A percentile compares a stretch with the other conserved stretches of the same genome.
Evolutionary conservation across 176 grass and related monocot genomes (phyloP).

Genomic region (Avena eriantha): DNA sequence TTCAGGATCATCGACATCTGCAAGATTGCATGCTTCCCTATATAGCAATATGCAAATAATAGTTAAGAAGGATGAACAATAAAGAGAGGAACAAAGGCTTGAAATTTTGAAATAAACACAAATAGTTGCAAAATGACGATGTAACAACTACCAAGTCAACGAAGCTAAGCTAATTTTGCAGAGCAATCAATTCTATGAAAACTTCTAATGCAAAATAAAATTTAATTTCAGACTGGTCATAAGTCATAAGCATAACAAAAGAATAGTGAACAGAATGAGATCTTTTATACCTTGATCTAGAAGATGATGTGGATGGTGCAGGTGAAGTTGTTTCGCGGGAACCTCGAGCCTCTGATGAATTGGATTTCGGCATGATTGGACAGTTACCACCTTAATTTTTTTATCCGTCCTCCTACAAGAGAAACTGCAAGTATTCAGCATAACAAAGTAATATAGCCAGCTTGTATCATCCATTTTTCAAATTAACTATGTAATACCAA

Average conservation of each 20-base stretch:
- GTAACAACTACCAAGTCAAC: conserved; percentile 32
- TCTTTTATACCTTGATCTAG: conserved; percentile 75
- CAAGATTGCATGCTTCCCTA: conserved; percentile 74
- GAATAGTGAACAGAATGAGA: not conserved
- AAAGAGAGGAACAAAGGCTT: conserved; percentile 8
- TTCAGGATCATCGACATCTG: conserved; percentile 82
- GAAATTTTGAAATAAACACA: conserved; percentile 30
- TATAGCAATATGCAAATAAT: conserved; percentile 1
- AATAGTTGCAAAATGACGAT: conserved; percentile 21
- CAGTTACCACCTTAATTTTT: conserved; percentile 26
- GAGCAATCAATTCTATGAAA: not conserved
- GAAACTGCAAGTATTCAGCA: conserved; percentile 34
- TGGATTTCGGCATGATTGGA: conserved; percentile 62
- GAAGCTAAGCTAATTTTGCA: conserved; percentile 32
- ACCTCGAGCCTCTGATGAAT: conserved; percentile 45
- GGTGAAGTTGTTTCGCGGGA: conserved; percentile 60
- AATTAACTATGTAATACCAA: conserved; percentile 15
- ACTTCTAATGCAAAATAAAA: conserved; percentile 8
- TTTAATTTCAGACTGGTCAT: conserved; percentile 11
- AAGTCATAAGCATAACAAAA: conserved; percentile 16
- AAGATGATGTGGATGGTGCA: conserved; percentile 67
- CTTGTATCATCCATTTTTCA: conserved; percentile 20
- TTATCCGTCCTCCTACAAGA: conserved; percentile 44
- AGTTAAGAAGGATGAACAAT: conserved; percentile 26
- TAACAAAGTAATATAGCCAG: conserved; percentile 25